phyloP scores from a whole-genome alignment of 2,329 filamentous ascomycete genomes.

The Arthroderma uncinatum region DNA sequence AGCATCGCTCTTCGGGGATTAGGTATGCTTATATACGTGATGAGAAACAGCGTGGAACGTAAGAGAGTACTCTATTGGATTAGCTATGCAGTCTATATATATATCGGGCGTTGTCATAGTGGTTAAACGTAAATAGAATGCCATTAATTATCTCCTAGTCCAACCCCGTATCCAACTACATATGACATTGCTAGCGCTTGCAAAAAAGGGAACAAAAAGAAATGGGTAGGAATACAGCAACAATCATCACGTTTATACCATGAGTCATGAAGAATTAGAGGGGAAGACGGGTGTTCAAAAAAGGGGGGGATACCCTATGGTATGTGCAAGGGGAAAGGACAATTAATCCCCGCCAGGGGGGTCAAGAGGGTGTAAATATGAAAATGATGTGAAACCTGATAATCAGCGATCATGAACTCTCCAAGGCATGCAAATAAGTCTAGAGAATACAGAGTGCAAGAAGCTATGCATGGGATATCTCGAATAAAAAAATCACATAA shows the following conservation, averaged over 20 bases:
- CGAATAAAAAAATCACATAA: slow-evolving; percentile 52
- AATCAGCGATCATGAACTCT: background rate
- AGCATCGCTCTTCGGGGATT: too few relatives aligned
- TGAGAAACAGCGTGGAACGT: too few relatives aligned
- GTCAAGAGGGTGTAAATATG: background rate
- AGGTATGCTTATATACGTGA: too few relatives aligned
- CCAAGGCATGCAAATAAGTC: slow-evolving; percentile 5
- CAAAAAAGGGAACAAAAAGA: background rate
- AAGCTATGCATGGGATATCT: background rate
- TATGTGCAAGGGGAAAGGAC: slow-evolving; percentile 4
- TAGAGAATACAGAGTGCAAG: slow-evolving; percentile 2
- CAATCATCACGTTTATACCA: slow-evolving; percentile 3
- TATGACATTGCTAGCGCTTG: background rate
- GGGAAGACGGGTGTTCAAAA: background rate
- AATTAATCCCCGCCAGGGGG: slow-evolving; percentile 3
- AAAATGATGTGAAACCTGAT: background rate
- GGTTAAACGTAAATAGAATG: background rate
- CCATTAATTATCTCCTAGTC: background rate
- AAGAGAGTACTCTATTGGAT: background rate
- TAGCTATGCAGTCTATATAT: background rate
- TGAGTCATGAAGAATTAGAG: slow-evolving; percentile 1
- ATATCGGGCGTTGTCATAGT: background rate
- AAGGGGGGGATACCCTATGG: background rate
- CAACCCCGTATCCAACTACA: background rate
- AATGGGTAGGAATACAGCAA: background rate